These are phyloP conservation scores for Brassica rapa DNA, from an alignment of 345 rosid genomes.

Conservation along the genomic window DNA sequence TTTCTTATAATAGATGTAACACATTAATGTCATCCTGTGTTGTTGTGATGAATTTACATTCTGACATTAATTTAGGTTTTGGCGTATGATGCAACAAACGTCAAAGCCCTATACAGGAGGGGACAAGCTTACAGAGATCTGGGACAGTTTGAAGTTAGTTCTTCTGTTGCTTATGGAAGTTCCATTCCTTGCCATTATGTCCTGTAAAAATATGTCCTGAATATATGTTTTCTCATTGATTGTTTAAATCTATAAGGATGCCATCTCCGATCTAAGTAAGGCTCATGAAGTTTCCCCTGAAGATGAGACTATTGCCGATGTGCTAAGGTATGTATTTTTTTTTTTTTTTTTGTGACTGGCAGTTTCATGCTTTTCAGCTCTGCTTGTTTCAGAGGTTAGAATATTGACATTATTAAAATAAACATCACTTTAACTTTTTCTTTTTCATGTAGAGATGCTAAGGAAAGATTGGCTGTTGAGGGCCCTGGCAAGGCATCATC, in stretches of 20 bases:
- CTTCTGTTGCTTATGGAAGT: slow-evolving; percentile 30
- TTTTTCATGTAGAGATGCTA: slow-evolving; percentile 49
- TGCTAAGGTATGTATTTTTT: slow-evolving; percentile 60
- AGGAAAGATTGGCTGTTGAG: slow-evolving; percentile 57
- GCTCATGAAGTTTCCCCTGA: slow-evolving; percentile 83
- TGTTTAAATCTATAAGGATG: slow-evolving; percentile 56
- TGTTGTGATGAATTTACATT: slow-evolving; percentile 27
- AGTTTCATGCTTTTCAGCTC: slow-evolving; percentile 15
- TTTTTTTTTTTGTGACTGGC: neutral
- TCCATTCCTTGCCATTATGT: slow-evolving; percentile 9
- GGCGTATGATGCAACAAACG: slow-evolving; percentile 72
- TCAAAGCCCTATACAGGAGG: slow-evolving; percentile 94
- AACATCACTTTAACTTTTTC: neutral
- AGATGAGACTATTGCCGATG: slow-evolving; percentile 82
- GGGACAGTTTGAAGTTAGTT: slow-evolving; percentile 75
- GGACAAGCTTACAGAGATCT: slow-evolving; percentile 93
- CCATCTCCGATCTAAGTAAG: slow-evolving; percentile 72
- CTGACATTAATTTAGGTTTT: slow-evolving; percentile 60
- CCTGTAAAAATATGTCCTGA: neutral
- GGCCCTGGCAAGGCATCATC: slow-evolving; percentile 51
- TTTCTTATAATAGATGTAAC: neutral
- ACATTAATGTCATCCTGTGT: neutral
- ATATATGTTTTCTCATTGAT: slow-evolving; percentile 22
- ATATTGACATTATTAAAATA: neutral
- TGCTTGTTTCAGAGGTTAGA: neutral